phyloP scores from a whole-genome alignment of 257 asterid genomes.

The Eucommia ulmoides region DNA sequence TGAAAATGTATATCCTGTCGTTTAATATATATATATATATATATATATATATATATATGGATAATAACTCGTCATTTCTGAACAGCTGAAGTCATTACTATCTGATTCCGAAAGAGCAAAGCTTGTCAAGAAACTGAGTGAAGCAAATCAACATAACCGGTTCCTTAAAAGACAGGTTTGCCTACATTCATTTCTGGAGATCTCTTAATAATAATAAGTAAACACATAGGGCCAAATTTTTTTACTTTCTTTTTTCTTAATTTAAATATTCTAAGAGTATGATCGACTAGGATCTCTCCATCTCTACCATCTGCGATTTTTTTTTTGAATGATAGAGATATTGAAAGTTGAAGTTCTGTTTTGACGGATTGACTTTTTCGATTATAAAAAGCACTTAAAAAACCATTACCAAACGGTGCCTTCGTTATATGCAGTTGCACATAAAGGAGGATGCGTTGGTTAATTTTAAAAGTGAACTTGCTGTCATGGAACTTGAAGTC shows the following conservation, averaged over 20 bases:
- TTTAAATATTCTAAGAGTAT: too few relatives aligned
- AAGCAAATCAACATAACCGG: conserved; percentile 81
- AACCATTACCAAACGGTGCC: conserved; percentile 1
- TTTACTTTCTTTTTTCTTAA: too few relatives aligned
- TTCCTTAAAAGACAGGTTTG: conserved; percentile 79
- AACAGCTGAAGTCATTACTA: conserved; percentile 56
- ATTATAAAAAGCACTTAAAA: too few relatives aligned
- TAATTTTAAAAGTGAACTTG: conserved; percentile 57
- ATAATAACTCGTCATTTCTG: conserved; percentile 8
- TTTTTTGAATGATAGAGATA: too few relatives aligned
- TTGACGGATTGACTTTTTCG: too few relatives aligned
- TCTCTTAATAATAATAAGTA: too few relatives aligned
- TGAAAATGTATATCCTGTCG: background rate
- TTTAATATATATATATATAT: background rate
- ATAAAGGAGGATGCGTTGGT: conserved; percentile 49
- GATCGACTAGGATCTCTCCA: too few relatives aligned
- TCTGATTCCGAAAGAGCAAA: conserved; percentile 70
- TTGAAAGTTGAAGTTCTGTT: too few relatives aligned
- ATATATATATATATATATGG: background rate
- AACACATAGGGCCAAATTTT: too few relatives aligned
- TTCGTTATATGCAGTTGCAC: conserved; percentile 43
- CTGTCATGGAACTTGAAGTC: conserved; percentile 44
- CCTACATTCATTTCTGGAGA: background rate
- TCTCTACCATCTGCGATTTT: too few relatives aligned
- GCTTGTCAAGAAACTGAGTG: conserved; percentile 69